Evolutionary conservation across 305 asterid genomes (phyloP).

Genomic region (Solanum hybrid): DNA sequence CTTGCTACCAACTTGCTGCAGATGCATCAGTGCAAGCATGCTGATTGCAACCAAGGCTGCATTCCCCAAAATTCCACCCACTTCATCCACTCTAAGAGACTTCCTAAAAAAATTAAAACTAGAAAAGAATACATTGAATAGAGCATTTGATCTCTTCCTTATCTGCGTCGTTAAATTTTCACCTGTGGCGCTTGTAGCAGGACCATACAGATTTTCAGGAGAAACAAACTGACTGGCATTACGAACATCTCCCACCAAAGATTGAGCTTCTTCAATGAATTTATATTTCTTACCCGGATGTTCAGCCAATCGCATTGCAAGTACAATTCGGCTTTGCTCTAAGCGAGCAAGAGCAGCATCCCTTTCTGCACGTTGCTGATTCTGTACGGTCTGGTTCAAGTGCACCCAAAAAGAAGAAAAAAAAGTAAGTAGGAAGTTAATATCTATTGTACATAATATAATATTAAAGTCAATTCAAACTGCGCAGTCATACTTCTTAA

Average conservation of each 20-base stretch:
- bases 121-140: slow-evolving; percentile 41
- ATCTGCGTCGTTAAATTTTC: slow-evolving; percentile 19
- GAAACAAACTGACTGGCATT: slow-evolving; percentile 53
- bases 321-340: slow-evolving; percentile 80
- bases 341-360: slow-evolving; percentile 79
- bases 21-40: slow-evolving; percentile 70
- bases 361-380: slow-evolving; percentile 75
- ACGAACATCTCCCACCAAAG: slow-evolving; percentile 69
- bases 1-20: slow-evolving; percentile 47
- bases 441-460: neutral
- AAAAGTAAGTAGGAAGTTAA: neutral
- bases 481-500: neutral
- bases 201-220: slow-evolving; percentile 37
- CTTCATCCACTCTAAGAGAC: slow-evolving; percentile 52
- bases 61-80: slow-evolving; percentile 75
- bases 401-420: neutral
- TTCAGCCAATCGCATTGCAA: slow-evolving; percentile 85
- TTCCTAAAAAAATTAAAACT: slow-evolving; percentile 43
- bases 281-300: slow-evolving; percentile 82
- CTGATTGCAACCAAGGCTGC: slow-evolving; percentile 82
- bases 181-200: slow-evolving; percentile 24
- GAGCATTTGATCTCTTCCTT: slow-evolving; percentile 28
- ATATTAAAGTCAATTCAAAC: neutral
- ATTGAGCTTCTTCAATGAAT: slow-evolving; percentile 92
- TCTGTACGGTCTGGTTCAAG: slow-evolving; percentile 55